A percentile compares a stretch with the other conserved stretches of the same genome.
Conservation (phyloP, 257 asterid genomes). For the Asclepias syriaca region DNA sequence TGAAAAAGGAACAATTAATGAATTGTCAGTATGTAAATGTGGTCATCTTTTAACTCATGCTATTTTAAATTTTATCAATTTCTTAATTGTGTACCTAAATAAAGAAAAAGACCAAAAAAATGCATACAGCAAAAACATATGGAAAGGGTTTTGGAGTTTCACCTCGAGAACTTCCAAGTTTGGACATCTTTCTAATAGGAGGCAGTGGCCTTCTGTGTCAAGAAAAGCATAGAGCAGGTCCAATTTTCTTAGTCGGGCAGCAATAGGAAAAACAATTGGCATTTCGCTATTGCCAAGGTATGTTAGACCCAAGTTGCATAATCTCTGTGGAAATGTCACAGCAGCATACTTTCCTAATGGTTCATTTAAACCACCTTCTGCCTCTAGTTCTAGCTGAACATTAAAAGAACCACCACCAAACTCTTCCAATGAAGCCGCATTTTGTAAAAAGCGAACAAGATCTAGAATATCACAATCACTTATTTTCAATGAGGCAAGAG, state of each 20-base stretch:
- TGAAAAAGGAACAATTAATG: no score
- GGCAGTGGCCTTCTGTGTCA: constrained; percentile 80
- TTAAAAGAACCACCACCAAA: constrained; percentile 70
- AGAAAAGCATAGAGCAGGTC: constrained; percentile 83
- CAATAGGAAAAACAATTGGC: constrained; percentile 60
- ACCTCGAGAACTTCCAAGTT: constrained; percentile 85
- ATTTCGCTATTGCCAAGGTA: constrained; percentile 57
- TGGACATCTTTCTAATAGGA: constrained; percentile 55
- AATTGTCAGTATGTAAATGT: no score
- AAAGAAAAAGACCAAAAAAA: neutral
- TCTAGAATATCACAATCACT: constrained; percentile 54
- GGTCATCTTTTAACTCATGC: no score
- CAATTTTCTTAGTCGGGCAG: constrained; percentile 57
- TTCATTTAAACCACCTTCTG: constrained; percentile 44
- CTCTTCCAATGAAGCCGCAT: constrained; percentile 63
- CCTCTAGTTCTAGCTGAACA: constrained; percentile 41
- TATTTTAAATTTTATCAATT: no score
- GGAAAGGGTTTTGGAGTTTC: constrained; percentile 15
- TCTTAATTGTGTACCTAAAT: no score
- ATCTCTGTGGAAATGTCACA: constrained; percentile 42
- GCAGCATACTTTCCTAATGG: constrained; percentile 39
- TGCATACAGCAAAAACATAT: neutral
- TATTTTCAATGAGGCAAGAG: constrained; percentile 56
- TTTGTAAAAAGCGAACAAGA: constrained; percentile 51
- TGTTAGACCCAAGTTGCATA: constrained; percentile 57